Percentiles rank a stretch among this genome's conserved stretches.
Conservation (phyloP, 768 basidiomycete genomes). For the Panaeolus papilionaceus region DNA sequence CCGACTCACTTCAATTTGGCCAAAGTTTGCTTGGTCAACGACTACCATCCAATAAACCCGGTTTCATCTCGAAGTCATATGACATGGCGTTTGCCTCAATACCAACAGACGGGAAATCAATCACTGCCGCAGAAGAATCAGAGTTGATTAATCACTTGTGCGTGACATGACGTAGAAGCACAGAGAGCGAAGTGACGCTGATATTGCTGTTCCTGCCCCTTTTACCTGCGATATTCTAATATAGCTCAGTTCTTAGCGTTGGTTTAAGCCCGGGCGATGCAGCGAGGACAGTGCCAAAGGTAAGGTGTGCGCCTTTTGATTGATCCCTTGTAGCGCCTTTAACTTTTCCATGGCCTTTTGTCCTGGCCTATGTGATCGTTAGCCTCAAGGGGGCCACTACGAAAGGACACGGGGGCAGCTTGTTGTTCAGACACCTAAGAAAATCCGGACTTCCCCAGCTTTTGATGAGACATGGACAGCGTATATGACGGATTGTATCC, state of each 20-base stretch:
- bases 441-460: conserved; percentile 15
- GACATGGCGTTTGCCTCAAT: not conserved
- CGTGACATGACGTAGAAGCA: not conserved
- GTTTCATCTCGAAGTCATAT: not conserved
- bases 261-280: not conserved
- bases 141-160: conserved; percentile 5
- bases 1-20: conserved; percentile 47
- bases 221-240: not conserved
- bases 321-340: not conserved
- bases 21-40: conserved; percentile 41
- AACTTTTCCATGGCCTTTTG: not conserved
- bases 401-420: not conserved
- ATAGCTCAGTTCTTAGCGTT: conserved; percentile 3
- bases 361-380: no score
- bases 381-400: not conserved
- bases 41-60: conserved; percentile 10
- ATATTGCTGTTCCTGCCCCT: not conserved
- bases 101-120: not conserved
- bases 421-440: not conserved
- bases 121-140: not conserved
- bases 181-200: not conserved
- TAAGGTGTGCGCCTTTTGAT: not conserved
- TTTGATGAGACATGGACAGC: conserved; percentile 50
- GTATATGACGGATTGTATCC: conserved; percentile 47
- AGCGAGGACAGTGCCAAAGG: not conserved